Evolutionary conservation across 1,284 basidiomycete species (phyloP), one percentile per base, ranked within the genome.

Genomic region (Sutorius eximius): DNA sequence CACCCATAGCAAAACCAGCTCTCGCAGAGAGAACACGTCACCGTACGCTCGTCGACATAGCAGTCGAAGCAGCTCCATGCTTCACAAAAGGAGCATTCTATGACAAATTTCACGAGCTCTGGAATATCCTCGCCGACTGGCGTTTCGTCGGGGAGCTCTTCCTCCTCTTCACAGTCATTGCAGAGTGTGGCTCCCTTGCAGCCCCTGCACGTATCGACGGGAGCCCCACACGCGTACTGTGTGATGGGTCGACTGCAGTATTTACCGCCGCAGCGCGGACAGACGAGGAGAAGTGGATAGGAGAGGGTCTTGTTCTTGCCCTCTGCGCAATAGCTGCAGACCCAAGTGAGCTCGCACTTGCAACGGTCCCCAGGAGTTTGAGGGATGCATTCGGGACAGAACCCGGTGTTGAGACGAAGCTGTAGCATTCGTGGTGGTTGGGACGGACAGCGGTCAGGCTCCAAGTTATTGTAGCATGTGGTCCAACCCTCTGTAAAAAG

Each of bases 151-250:
- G 64, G 59, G 20, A 52, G 46, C 8, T 30, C 33, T 7, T 57
- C 64, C 12, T 60, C 58, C 7, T 67, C 62, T 43, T 48, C 37
- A 27, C 60, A 65, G 42, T 38, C 16, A 0, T 30, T 20, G 18
- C 58, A 65, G 22, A 47, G 38, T 34, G 38, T 33, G 24, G 20
- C 41, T 0, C 52, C 58, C 12, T 34, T 51, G 58, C 62, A 65
- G 16, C 45, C 37, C 15, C 12, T 24, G 13, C 62, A 63, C 0
- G 43, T 4, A 1, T 52, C 51, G 7, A 57, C 52, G 8, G 13
- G 20, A 20, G 24, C 3, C 7, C 3, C 5, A 48, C 60, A 58
- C 5, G 11, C 2, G 3, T 2, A 0, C 0, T 38, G 11, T 1
- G 2, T 0, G 1, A 6, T 3, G 3, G 5, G 12, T 1, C 6